phyloP scores from a whole-genome alignment of 768 basidiomycete genomes.

The Rhodotorula diobovata region DNA sequence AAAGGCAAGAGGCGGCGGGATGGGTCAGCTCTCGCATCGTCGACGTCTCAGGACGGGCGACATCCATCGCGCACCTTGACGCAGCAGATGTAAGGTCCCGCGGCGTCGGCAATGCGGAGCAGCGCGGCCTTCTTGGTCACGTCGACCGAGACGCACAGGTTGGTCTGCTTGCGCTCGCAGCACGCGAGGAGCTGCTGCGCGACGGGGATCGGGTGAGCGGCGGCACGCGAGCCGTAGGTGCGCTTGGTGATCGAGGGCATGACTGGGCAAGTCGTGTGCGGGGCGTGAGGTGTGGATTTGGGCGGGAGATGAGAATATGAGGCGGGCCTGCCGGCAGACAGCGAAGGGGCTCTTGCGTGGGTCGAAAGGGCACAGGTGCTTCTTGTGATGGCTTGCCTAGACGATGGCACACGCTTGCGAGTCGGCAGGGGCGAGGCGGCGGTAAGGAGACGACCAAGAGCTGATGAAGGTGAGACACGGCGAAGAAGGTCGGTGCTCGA shows the following conservation, averaged over 20 bases:
- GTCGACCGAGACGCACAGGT: conserved; percentile 93
- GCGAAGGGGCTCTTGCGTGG: neutral
- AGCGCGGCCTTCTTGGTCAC: conserved; percentile 75
- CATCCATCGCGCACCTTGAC: conserved; percentile 63
- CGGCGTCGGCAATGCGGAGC: conserved; percentile 75
- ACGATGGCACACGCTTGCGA: too few relatives aligned
- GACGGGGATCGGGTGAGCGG: conserved; percentile 30
- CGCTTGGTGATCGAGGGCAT: conserved; percentile 33
- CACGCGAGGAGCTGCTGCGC: conserved; percentile 64
- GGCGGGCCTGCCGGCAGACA: neutral
- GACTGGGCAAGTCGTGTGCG: neutral
- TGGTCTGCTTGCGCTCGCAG: conserved; percentile 80
- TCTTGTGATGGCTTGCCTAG: too few relatives aligned
- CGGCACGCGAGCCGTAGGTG: conserved; percentile 31
- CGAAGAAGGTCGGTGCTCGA: too few relatives aligned
- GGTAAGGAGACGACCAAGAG: neutral
- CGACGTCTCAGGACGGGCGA: too few relatives aligned
- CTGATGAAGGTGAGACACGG: neutral
- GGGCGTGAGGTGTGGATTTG: too few relatives aligned
- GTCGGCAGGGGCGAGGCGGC: too few relatives aligned
- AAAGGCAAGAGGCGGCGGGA: too few relatives aligned
- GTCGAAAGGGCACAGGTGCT: too few relatives aligned
- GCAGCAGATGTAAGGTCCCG: conserved; percentile 84
- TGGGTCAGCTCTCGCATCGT: neutral
- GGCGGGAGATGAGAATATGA: neutral